These are phyloP conservation scores for Rhododendron ovatum DNA, from an alignment of 148 eudicot species.

Conservation along the genomic window DNA sequence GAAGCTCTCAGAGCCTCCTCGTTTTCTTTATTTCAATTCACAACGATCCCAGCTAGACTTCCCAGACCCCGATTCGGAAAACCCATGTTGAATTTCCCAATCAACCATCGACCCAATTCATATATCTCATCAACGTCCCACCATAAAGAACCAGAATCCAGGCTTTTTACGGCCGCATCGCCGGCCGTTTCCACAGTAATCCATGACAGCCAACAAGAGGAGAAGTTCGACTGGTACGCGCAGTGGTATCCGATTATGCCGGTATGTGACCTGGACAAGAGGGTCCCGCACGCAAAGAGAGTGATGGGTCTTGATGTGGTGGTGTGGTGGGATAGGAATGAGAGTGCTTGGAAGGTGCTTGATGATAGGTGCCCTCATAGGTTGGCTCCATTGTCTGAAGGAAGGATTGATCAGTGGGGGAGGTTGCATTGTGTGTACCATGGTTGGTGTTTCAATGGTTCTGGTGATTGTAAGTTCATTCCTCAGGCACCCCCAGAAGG, in stretches of 20 bases:
- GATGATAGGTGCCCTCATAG: constrained; percentile 74
- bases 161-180: constrained; percentile 17
- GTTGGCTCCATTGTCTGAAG: constrained; percentile 74
- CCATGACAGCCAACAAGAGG: neutral
- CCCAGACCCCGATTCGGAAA: neutral
- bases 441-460: constrained; percentile 73
- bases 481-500: constrained; percentile 76
- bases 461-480: constrained; percentile 64
- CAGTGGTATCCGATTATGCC: constrained; percentile 73
- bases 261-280: constrained; percentile 64
- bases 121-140: constrained; percentile 5
- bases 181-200: constrained; percentile 22
- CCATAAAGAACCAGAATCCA: constrained; percentile 11
- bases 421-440: constrained; percentile 81
- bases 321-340: constrained; percentile 71
- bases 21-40: constrained; percentile 16
- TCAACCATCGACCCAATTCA: neutral
- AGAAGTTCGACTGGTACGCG: constrained; percentile 60
- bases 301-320: constrained; percentile 64
- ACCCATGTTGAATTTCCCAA: constrained; percentile 14
- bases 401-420: constrained; percentile 79
- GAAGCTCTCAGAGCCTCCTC: constrained; percentile 30
- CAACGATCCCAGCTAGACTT: constrained; percentile 11
- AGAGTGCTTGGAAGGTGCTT: constrained; percentile 61
- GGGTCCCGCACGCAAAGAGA: constrained; percentile 56